A percentile compares a stretch with the other conserved stretches of the same genome.
phyloP scores from a whole-genome alignment of 192 early-diverging fungal species.

The Allomyces macrogynus region DNA sequence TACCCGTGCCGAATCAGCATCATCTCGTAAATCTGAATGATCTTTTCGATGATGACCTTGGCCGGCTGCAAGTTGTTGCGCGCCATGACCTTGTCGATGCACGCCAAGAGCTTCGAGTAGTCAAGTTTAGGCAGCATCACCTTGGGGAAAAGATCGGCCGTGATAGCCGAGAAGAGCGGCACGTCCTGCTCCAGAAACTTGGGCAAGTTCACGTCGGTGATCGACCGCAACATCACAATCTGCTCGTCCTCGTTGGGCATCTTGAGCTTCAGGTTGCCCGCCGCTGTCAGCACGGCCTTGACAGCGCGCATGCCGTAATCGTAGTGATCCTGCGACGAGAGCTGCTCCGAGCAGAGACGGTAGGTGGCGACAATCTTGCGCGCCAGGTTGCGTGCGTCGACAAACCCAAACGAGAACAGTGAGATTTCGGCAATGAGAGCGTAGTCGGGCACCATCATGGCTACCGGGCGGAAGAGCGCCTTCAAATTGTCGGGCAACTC shows the following conservation, averaged over 20 bases:
- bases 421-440: constrained; percentile 98
- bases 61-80: constrained; percentile 52
- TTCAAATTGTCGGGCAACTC: constrained; percentile 97
- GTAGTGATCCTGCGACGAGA: constrained; percentile 91
- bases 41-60: constrained; percentile 82
- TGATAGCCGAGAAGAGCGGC: constrained; percentile 55
- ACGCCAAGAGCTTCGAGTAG: constrained; percentile 46
- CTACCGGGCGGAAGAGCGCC: constrained; percentile 95
- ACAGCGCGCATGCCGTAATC: constrained; percentile 97
- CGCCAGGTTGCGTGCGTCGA: constrained; percentile 75
- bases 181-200: constrained; percentile 96
- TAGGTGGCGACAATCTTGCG: constrained; percentile 96
- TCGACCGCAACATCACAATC: constrained; percentile 73
- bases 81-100: constrained; percentile 53
- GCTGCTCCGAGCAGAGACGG: constrained; percentile 80
- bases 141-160: constrained; percentile 87
- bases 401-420: constrained; percentile 98
- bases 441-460: constrained; percentile 96
- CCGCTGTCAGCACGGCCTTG: constrained; percentile 96
- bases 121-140: constrained; percentile 60
- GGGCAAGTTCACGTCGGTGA: constrained; percentile 88
- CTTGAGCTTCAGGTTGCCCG: constrained; percentile 92
- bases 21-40: constrained; percentile 93
- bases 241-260: constrained; percentile 25
- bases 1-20: constrained; percentile 95